Conservation (phyloP, 805 yeast species). For the Candida glaebosa region DNA sequence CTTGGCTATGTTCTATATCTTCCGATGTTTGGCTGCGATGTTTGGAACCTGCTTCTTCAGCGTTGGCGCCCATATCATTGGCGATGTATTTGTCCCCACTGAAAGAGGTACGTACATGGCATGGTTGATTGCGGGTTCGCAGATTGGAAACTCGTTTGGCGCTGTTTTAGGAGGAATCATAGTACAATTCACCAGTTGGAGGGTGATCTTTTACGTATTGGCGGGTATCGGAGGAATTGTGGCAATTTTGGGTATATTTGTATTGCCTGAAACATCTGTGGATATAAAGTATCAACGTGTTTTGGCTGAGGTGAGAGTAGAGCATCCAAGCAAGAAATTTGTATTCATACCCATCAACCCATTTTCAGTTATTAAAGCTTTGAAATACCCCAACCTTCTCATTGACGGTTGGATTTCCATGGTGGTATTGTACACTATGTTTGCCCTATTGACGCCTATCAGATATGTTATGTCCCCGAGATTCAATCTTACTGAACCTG, state of each 20-base stretch:
- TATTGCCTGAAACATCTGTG: conserved; percentile 46
- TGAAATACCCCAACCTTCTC: conserved; percentile 41
- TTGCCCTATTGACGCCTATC: conserved; percentile 50
- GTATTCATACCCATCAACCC: conserved; percentile 47
- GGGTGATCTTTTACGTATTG: conserved; percentile 50
- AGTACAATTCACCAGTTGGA: conserved; percentile 49
- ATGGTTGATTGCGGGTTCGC: conserved; percentile 47
- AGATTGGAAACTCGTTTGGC: conserved; percentile 52
- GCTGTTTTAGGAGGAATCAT: conserved; percentile 53
- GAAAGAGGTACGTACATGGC: conserved; percentile 53
- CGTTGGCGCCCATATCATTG: conserved; percentile 49
- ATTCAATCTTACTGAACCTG: conserved; percentile 45
- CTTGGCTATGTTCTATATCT: conserved; percentile 52
- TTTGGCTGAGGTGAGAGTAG: conserved; percentile 15
- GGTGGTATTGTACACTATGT: conserved; percentile 48
- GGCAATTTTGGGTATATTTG: conserved; percentile 30
- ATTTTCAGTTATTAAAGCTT: conserved; percentile 38
- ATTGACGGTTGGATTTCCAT: conserved; percentile 42
- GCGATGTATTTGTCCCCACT: conserved; percentile 48
- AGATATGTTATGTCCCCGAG: conserved; percentile 55
- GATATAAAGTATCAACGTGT: conserved; percentile 25
- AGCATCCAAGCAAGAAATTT: conserved; percentile 24
- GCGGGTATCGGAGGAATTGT: conserved; percentile 41
- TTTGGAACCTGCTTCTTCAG: conserved; percentile 56
- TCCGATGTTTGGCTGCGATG: conserved; percentile 47